Base-by-base conservation (phyloP, 306 rosid species). In the Quillaja saponaria region DNA sequence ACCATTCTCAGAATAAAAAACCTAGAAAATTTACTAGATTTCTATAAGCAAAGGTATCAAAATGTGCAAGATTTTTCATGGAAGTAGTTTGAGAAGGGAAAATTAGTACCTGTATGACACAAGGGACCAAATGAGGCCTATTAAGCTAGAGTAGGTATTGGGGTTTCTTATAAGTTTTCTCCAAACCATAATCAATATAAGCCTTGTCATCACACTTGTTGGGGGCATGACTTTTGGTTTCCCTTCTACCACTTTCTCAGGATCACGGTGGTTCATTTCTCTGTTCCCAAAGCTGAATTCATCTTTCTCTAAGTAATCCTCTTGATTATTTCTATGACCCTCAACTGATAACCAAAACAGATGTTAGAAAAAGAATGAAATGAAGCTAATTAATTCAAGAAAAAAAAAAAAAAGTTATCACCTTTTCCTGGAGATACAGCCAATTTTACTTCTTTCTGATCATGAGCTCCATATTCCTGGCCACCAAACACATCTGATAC, bases 141-240 rank as follows among this genome's bases (percentile, higher is more conserved):
- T 41, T 21, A 91, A 67, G 79, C 95, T 91, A 0, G 96, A 91
- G 58, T 91, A 91, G 31, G 97, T 91, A 83, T 87, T 91, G 20
- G 97, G 97, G 46, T 91, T 91, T 71, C 97, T 72, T 21, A 91
- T 91, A 0, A 90, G 82, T 67, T 90, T 90, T 53, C 97, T 87
- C 97, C 96, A 90, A 14, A 90, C 97, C 97, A 90, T 90, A 44
- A 87, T 90, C 62, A 90, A 78, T 70, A 91, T 91, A 15, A 91
- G 89, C 89, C 96, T 87, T 2, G 96, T 87, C 97, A 91, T 91
- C 8, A 91, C 96, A 61, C 96, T 87, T 0, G 97, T 75, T 38
- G 96, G 91, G 10, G 97, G 95, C 96, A 91, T 83, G 14, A 66
- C 28, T 53, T 85, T 91, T 17, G 68, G 58, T 21, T 81, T 81